Conservation (phyloP, 2,329 filamentous ascomycete species). For the Didymosphaeria variabile region DNA sequence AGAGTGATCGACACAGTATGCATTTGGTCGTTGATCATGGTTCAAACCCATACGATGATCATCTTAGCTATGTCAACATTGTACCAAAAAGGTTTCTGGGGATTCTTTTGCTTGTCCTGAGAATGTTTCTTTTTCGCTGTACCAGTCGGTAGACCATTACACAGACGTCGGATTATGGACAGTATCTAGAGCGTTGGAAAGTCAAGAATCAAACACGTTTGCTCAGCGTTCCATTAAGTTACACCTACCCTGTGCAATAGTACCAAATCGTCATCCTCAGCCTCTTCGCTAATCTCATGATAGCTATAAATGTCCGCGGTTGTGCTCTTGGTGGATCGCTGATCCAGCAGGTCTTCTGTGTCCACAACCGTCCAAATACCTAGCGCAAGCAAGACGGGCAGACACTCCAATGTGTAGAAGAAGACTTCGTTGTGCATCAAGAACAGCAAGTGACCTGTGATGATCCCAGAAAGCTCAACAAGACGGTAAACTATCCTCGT, state of each 20-base stretch:
- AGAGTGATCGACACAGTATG: too few species aligned
- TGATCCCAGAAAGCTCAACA: slow-evolving; percentile 11
- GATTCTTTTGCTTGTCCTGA: too few species aligned
- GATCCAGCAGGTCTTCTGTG: neutral
- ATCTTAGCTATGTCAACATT: too few species aligned
- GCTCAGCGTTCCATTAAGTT: too few species aligned
- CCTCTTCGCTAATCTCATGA: neutral
- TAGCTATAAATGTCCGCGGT: neutral
- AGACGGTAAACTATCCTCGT: slow-evolving; percentile 12
- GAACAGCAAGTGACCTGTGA: slow-evolving; percentile 6
- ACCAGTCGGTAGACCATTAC: too few species aligned
- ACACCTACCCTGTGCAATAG: neutral
- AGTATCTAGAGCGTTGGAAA: too few species aligned
- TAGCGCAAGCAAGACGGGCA: slow-evolving; percentile 9
- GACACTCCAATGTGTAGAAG: slow-evolving; percentile 17
- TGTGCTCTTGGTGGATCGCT: neutral
- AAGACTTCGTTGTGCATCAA: slow-evolving; percentile 15
- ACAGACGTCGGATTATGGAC: too few species aligned
- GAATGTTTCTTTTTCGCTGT: too few species aligned
- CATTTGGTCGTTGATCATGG: too few species aligned
- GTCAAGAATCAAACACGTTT: too few species aligned
- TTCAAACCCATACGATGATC: too few species aligned
- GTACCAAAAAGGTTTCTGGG: too few species aligned
- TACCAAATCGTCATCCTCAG: neutral
- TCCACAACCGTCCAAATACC: slow-evolving; percentile 8